phyloP scores from a whole-genome alignment of 2,329 filamentous ascomycete genomes.

The Penicillium olsonii region DNA sequence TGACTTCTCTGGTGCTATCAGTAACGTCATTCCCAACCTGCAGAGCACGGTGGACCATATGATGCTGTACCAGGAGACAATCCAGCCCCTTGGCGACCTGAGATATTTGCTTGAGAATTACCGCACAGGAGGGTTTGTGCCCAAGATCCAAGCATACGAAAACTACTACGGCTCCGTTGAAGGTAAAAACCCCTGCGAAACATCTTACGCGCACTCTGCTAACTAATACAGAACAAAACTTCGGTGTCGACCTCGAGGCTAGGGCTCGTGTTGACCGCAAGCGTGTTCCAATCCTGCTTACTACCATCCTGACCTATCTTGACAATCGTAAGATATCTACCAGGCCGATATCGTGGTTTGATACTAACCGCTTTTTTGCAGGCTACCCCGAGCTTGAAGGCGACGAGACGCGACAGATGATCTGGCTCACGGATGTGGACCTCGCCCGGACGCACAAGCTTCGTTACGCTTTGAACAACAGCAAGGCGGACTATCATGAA shows the following conservation, averaged over 20 bases:
- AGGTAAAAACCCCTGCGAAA: slow-evolving; percentile 43
- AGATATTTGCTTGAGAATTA: slow-evolving; percentile 96
- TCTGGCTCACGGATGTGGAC: slow-evolving; percentile 93
- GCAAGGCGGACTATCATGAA: slow-evolving; percentile 74
- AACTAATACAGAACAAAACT: slow-evolving; percentile 72
- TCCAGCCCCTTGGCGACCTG: slow-evolving; percentile 88
- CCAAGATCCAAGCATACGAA: slow-evolving; percentile 89
- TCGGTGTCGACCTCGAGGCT: slow-evolving; percentile 96
- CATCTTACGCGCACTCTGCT: slow-evolving; percentile 1
- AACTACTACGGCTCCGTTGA: slow-evolving; percentile 99
- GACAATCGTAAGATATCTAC: slow-evolving; percentile 65
- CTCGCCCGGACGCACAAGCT: slow-evolving; percentile 82
- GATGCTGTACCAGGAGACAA: slow-evolving; percentile 98
- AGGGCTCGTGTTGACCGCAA: slow-evolving; percentile 91
- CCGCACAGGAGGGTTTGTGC: slow-evolving; percentile 87
- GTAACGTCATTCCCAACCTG: slow-evolving; percentile 94
- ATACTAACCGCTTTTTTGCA: slow-evolving; percentile 23
- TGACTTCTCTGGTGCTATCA: slow-evolving; percentile 95
- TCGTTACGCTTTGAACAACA: slow-evolving; percentile 80
- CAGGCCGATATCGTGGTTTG: background rate
- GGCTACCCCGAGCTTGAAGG: slow-evolving; percentile 96
- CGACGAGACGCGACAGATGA: slow-evolving; percentile 85
- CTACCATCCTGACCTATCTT: slow-evolving; percentile 88
- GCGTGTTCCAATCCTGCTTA: slow-evolving; percentile 88
- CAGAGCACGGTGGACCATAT: slow-evolving; percentile 97